A percentile compares a stretch with the other conserved stretches of the same genome.
Evolutionary conservation across 1,284 basidiomycete species (phyloP).

Genomic region (Volvariella surrecta): DNA sequence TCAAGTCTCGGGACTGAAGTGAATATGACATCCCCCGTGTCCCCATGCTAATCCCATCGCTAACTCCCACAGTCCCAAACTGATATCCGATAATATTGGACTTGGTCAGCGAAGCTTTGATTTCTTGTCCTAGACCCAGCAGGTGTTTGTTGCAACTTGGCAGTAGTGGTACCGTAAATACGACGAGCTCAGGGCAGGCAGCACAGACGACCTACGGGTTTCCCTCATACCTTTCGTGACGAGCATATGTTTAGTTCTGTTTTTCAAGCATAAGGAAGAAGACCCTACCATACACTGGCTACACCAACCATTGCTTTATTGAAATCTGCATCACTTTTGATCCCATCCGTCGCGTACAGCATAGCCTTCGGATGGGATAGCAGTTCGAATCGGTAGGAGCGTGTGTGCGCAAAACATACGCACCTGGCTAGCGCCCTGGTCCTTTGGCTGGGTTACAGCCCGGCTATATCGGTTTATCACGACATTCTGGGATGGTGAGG

Average conservation of each 20-base stretch:
- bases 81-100: conserved; percentile 89
- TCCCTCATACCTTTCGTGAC: conserved; percentile 68
- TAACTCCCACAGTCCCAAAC: conserved; percentile 95
- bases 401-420: conserved; percentile 9
- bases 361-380: conserved; percentile 58
- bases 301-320: conserved; percentile 95
- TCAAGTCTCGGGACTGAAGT: conserved; percentile 91
- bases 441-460: conserved; percentile 81
- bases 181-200: background rate
- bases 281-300: conserved; percentile 78
- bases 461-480: conserved; percentile 82
- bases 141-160: conserved; percentile 87
- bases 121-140: conserved; percentile 78
- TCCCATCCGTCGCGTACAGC: conserved; percentile 92
- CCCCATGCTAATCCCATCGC: conserved; percentile 98
- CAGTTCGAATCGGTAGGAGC: conserved; percentile 5
- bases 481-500: conserved; percentile 27
- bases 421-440: conserved; percentile 90
- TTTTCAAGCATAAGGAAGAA: no score
- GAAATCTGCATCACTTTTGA: conserved; percentile 73
- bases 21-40: conserved; percentile 91
- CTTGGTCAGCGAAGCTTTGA: conserved; percentile 74
- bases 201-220: conserved; percentile 57
- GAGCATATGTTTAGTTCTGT: no score
- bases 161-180: conserved; percentile 4